phyloP scores from a whole-genome alignment of 2,329 filamentous ascomycete species.

The Colletotrichum sp. region DNA sequence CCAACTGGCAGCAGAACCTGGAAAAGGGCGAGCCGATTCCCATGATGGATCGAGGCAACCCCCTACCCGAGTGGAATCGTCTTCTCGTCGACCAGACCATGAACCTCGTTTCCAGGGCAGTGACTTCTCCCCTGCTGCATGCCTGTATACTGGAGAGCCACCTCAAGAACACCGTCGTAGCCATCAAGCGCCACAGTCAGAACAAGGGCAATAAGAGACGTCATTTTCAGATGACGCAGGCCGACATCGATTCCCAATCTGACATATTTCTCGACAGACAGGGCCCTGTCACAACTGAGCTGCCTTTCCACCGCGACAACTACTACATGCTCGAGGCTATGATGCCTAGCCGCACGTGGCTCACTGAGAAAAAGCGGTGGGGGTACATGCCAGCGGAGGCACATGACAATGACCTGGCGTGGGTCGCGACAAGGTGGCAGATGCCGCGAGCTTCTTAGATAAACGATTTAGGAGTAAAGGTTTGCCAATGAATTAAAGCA shows the following conservation, averaged over 20 bases:
- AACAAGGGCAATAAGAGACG: conserved; percentile 53
- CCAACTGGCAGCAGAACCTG: conserved; percentile 58
- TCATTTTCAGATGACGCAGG: conserved; percentile 34
- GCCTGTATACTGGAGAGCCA: conserved; percentile 40
- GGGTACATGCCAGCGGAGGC: conserved; percentile 47
- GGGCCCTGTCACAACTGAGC: conserved; percentile 56
- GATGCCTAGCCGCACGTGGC: conserved; percentile 61
- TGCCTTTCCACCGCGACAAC: conserved; percentile 60
- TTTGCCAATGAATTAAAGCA: too few relatives aligned
- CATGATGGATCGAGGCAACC: conserved; percentile 50
- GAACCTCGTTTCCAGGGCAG: conserved; percentile 46
- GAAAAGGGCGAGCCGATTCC: conserved; percentile 57
- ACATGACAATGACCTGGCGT: conserved; percentile 41
- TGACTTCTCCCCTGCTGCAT: conserved; percentile 53
- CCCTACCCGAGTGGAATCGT: conserved; percentile 53
- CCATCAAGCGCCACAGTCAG: conserved; percentile 41
- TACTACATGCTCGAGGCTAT: conserved; percentile 65
- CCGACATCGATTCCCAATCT: conserved; percentile 47
- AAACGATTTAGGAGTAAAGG: not conserved
- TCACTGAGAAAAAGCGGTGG: conserved; percentile 48
- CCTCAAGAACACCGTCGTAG: conserved; percentile 31
- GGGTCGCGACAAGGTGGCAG: not conserved
- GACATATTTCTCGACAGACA: conserved; percentile 56
- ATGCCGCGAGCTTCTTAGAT: not conserved
- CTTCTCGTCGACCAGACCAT: conserved; percentile 47